Evolutionary conservation across 169 alveolate genomes (phyloP).

Genomic region (Eimeria falciformis): DNA sequence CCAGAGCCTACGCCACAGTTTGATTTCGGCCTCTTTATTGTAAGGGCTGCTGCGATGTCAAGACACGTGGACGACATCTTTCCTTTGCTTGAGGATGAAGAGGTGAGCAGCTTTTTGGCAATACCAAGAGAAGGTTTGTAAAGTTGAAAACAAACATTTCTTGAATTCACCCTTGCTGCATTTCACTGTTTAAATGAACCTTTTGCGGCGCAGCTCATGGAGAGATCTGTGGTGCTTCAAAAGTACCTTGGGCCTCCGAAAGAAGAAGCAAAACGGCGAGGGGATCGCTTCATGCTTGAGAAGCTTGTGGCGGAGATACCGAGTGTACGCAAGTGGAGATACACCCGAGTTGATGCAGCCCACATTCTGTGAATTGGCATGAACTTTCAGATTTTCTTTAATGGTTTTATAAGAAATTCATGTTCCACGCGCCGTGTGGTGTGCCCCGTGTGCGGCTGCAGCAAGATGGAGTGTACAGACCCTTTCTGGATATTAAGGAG

Average conservation of each 20-base stretch:
- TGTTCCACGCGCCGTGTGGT: neutral
- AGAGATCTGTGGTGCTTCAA: slow-evolving; percentile 7
- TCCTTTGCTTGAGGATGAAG: slow-evolving; percentile 41
- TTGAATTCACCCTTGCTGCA: too few relatives aligned
- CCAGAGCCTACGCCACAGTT: slow-evolving; percentile 26
- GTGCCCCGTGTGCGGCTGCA: neutral
- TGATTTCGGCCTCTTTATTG: slow-evolving; percentile 47
- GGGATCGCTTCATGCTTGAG: slow-evolving; percentile 6
- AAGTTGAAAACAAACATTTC: too few relatives aligned
- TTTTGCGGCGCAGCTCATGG: slow-evolving; percentile 29
- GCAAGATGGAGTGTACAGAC: slow-evolving; percentile 24
- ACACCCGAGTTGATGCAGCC: too few relatives aligned
- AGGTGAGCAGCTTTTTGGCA: neutral
- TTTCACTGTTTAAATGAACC: neutral
- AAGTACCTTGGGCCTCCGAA: slow-evolving; percentile 6
- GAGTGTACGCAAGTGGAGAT: neutral
- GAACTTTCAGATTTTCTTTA: too few relatives aligned
- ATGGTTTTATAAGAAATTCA: neutral
- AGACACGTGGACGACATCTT: slow-evolving; percentile 50
- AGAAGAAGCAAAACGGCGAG: neutral
- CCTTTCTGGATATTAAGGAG: slow-evolving; percentile 16
- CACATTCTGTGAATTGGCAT: too few relatives aligned
- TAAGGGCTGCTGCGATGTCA: slow-evolving; percentile 54
- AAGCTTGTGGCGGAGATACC: slow-evolving; percentile 39
- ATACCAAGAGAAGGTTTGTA: too few relatives aligned